Evolutionary conservation across 805 yeast genomes (phyloP), one percentile per base, ranked within the genome.

Genomic region (Saccharomycopsis sp.): DNA sequence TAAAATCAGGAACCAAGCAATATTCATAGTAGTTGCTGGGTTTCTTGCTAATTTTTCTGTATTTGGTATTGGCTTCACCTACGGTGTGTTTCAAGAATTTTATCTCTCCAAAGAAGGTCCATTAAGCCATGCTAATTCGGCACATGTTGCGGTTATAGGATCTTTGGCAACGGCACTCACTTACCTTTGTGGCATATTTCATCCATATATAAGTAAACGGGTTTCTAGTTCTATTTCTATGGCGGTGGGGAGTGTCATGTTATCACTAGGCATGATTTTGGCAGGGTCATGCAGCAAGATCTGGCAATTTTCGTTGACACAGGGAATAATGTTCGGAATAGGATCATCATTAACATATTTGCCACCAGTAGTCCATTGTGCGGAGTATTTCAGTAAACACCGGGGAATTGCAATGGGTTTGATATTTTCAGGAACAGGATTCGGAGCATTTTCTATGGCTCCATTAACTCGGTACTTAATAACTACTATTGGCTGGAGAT

Each of bases 21-120:
- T 29, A 29, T 5, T 12, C 38, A 29, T 29, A 29, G 38, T 29
- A 29, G 38, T 64, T n/a, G 64, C 67, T 1, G 68, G 67, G 1
- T 65, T 64, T 52, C 29, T 64, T 1, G 63, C 65, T 44, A 71
- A 72, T 53, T 73, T 71, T 58, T 64, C 70, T 58, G 73, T 73
- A 2, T 72, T 73, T 60, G 77, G 76, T 1, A 66, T 72, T 9
- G 65, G 69, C 3, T 73, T 73, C 61, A 66, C 75, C 1, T 73
- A 67, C 56, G 77, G 76, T 59, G 71, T 73, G 3, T 73, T 69
- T 55, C 75, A 73, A 54, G 74, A 73, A 24, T 73, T 62, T 60
- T 73, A 73, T 52, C 62, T 67, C 0, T 15, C 52, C 14, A 24
- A 19, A 8, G 47, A 55, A 14, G 76, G 76, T 1, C 76, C 77